Evolutionary conservation across 176 grass and related monocot species (phyloP), one percentile per base, ranked within the genome.

Genomic region (Oryza meyeriana): DNA sequence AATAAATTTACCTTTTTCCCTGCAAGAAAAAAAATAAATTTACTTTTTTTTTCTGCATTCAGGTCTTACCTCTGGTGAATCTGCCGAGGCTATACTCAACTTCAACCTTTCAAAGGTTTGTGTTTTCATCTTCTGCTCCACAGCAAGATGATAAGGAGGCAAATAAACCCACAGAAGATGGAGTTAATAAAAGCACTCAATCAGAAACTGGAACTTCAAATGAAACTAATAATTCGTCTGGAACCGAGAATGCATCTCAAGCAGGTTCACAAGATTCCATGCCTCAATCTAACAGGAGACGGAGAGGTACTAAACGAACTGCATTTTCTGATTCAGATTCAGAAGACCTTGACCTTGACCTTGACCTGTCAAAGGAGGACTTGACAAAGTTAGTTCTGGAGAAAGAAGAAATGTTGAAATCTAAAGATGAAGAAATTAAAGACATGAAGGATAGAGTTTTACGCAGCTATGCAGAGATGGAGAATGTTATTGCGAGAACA

Each of bases 321-420:
- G 72, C 85, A 84, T 92, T 92, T 89, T 89, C 76, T 79, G 81
- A 89, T 87, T 93, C 91, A 87, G 91, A 87, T 78, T 40, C 80
- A 57, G 70, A 94, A 79, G 71, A 25, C 7, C 72, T 65, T 38
- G n/a, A n/a, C n/a, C n/a, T n/a, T n/a, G n/a, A n/a, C n/a, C n/a
- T n/a, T n/a, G 86, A 89, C 31, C 71, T 87, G 52, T 87, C 83
- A 20, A 87, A 52, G 75, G 89, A 85, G 75, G 88, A 91, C 58
- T 50, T 94, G 36, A 68, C 89, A 69, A 94, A 94, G 29, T 78
- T 89, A 68, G 86, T 89, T 72, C 73, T 85, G 45, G 89, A 89
- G 76, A 94, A 91, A 75, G 89, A 94, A 18, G 89, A 85, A 59
- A 34, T 78, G 10, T 48, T 85, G 27, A 91, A 89, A 36, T 81